Evolutionary conservation across 192 early-diverging fungal species (phyloP).

Genomic region (Umbelopsis isabellina): DNA sequence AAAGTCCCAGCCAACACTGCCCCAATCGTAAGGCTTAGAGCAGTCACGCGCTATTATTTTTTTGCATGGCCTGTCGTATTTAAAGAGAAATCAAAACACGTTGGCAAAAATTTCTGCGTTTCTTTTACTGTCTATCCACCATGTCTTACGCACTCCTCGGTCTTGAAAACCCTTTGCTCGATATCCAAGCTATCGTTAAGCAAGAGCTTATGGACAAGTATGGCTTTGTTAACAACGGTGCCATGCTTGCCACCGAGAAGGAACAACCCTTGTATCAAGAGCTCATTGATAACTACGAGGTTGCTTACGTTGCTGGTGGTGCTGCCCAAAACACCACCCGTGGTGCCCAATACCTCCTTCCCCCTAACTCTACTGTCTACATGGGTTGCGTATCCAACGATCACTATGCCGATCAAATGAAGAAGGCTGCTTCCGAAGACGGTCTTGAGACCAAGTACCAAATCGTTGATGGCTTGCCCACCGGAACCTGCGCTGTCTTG

Average conservation of each 20-base stretch:
- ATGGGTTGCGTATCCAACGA: conserved; percentile 93
- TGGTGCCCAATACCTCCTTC: conserved; percentile 87
- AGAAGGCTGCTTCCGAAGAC: conserved; percentile 77
- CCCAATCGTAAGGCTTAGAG: no score
- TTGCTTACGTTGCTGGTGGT: conserved; percentile 93
- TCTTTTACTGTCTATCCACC: neutral
- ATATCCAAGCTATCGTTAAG: conserved; percentile 88
- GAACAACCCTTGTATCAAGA: conserved; percentile 90
- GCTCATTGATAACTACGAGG: conserved; percentile 70
- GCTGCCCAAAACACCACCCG: conserved; percentile 96
- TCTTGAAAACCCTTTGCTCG: conserved; percentile 97
- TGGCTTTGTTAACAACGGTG: conserved; percentile 91
- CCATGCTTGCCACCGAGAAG: conserved; percentile 89
- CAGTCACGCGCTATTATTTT: no score
- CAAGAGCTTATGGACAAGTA: conserved; percentile 77
- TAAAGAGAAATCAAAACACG: no score
- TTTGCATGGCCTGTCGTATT: no score
- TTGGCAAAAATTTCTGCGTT: no score
- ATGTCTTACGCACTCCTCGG: conserved; percentile 70
- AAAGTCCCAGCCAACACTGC: no score
- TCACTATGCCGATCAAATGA: conserved; percentile 74
- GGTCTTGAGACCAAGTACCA: conserved; percentile 92
- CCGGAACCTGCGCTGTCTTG: conserved; percentile 95
- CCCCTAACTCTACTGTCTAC: conserved; percentile 86
- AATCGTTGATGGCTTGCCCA: conserved; percentile 72